These are phyloP conservation scores for Pythium biforme DNA, from an alignment of 352 stramenopile species.

Conservation along the genomic window DNA sequence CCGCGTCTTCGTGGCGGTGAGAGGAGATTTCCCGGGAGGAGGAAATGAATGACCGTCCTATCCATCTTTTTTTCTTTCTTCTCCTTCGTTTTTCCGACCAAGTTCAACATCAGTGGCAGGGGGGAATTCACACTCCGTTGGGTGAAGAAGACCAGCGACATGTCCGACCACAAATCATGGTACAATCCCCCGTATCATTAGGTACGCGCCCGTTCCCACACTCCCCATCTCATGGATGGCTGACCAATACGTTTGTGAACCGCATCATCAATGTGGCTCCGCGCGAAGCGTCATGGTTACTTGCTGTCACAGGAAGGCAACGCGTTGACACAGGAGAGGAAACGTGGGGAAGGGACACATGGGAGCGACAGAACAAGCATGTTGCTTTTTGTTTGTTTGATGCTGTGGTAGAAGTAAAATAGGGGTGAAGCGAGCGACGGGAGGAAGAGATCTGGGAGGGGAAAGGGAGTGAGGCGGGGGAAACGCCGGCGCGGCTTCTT, in stretches of 20 bases:
- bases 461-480: neutral
- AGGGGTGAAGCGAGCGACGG: too few relatives aligned
- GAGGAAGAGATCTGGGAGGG: too few relatives aligned
- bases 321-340: too few relatives aligned
- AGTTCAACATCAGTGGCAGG: neutral
- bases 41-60: neutral
- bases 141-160: neutral
- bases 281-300: neutral
- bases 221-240: neutral
- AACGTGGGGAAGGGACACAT: neutral
- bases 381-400: too few relatives aligned
- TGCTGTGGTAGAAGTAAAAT: too few relatives aligned
- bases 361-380: neutral
- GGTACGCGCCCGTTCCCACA: neutral
- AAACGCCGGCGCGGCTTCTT: neutral
- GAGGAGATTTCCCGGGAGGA: too few relatives aligned
- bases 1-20: too few relatives aligned
- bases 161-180: neutral
- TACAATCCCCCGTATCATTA: neutral
- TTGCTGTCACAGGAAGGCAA: too few relatives aligned
- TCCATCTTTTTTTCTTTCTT: neutral
- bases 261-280: conserved; percentile 5
- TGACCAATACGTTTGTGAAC: neutral
- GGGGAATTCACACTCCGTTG: neutral
- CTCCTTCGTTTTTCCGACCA: neutral